Evolutionary conservation across 495 filamentous ascomycete genomes (phyloP).

Genomic region (Talaromyces proteolyticus): DNA sequence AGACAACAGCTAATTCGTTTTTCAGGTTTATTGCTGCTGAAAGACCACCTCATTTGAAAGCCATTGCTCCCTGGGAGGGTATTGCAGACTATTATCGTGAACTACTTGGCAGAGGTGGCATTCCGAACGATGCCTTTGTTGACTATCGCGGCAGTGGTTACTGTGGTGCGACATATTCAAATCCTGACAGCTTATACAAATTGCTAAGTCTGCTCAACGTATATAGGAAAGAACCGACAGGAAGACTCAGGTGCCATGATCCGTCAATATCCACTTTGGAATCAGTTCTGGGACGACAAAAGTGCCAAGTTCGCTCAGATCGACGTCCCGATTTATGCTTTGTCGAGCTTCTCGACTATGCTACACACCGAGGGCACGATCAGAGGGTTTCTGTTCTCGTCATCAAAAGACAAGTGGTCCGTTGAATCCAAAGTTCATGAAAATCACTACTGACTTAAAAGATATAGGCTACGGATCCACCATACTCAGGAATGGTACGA

Average conservation of each 20-base stretch:
- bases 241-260: conserved; percentile 12
- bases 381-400: conserved; percentile 8
- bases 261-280: conserved; percentile 7
- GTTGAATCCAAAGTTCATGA: conserved; percentile 3
- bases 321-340: conserved; percentile 16
- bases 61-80: conserved; percentile 27
- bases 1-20: conserved; percentile 9
- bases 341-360: conserved; percentile 15
- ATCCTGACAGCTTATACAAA: conserved; percentile 3
- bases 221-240: neutral
- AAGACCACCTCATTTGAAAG: conserved; percentile 20
- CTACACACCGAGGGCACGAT: conserved; percentile 14
- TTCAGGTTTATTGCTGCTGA: conserved; percentile 23
- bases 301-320: conserved; percentile 6
- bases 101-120: conserved; percentile 10
- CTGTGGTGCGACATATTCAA: conserved; percentile 7
- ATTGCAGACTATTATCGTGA: conserved; percentile 26
- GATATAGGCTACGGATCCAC: conserved; percentile 14
- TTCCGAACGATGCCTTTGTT: neutral
- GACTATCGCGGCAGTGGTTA: neutral
- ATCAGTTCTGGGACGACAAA: conserved; percentile 21
- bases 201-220: conserved; percentile 9
- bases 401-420: conserved; percentile 20
- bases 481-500: conserved; percentile 17
- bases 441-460: neutral